phyloP scores from a whole-genome alignment of 345 rosid species.

The Mercurialis annua region DNA sequence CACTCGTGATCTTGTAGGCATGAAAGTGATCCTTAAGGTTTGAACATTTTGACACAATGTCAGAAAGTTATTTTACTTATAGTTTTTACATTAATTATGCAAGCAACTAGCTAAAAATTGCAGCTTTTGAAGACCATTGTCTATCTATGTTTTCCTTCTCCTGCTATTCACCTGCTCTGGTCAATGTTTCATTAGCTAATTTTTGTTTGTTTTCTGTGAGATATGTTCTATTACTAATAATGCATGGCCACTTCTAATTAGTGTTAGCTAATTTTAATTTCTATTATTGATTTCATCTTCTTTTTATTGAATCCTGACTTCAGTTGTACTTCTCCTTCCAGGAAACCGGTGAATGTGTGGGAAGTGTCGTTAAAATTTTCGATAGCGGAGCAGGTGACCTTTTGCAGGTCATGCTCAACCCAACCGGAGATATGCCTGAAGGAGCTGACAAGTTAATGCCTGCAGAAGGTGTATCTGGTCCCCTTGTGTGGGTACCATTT shows the following conservation, averaged over 20 bases:
- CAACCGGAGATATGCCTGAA: constrained; percentile 31
- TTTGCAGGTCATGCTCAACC: constrained; percentile 60
- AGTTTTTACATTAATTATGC: neutral
- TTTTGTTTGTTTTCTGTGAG: neutral
- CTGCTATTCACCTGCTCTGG: neutral
- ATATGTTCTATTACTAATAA: neutral
- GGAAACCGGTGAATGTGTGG: constrained; percentile 76
- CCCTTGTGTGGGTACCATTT: constrained; percentile 81
- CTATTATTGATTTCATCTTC: neutral
- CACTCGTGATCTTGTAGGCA: constrained; percentile 80
- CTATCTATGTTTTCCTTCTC: neutral
- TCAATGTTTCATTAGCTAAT: neutral
- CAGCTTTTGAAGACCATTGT: neutral
- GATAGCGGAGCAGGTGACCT: constrained; percentile 83
- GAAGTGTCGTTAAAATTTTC: constrained; percentile 71
- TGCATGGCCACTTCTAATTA: neutral
- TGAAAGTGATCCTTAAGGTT: constrained; percentile 71
- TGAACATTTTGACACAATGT: constrained; percentile 12
- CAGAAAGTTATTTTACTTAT: neutral
- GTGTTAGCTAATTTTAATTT: neutral
- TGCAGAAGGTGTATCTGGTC: constrained; percentile 36
- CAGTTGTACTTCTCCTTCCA: constrained; percentile 21
- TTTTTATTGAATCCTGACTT: constrained; percentile 1
- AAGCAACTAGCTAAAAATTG: neutral
- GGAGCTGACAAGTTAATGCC: constrained; percentile 39